A percentile compares a stretch with the other conserved stretches of the same genome.
Conservation (phyloP, 805 yeast species). For the Diddensiella caesifluorescens region DNA sequence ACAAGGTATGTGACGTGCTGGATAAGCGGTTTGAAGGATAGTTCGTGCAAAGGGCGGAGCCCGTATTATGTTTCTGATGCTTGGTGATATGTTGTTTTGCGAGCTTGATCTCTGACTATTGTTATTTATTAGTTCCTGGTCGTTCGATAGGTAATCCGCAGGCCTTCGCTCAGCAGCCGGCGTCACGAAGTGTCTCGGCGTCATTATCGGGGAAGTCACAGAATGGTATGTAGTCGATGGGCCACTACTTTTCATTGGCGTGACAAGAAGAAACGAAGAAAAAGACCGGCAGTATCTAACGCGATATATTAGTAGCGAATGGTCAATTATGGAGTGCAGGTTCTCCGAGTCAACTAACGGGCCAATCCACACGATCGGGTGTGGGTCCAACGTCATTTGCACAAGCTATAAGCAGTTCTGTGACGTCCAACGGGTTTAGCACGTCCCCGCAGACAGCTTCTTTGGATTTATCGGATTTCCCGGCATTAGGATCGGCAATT, state of each 20-base stretch:
- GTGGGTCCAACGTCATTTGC: slow-evolving; percentile 10
- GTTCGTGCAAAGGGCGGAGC: too few species aligned
- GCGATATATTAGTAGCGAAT: neutral
- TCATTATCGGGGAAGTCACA: neutral
- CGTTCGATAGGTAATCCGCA: slow-evolving; percentile 1
- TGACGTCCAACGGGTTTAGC: neutral
- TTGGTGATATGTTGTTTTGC: too few species aligned
- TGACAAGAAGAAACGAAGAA: slow-evolving; percentile 3
- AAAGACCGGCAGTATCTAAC: neutral
- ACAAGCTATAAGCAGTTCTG: slow-evolving; percentile 10
- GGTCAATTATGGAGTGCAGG: slow-evolving; percentile 7
- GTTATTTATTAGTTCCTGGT: slow-evolving; percentile 4
- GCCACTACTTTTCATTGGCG: too few species aligned
- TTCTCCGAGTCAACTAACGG: neutral
- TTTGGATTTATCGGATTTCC: slow-evolving; percentile 24
- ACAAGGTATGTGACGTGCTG: too few species aligned
- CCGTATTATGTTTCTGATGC: too few species aligned
- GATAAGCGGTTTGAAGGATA: too few species aligned
- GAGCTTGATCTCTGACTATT: too few species aligned
- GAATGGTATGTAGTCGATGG: too few species aligned
- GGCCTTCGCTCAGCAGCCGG: slow-evolving; percentile 3
- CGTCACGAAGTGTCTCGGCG: slow-evolving; percentile 3
- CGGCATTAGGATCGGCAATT: slow-evolving; percentile 23
- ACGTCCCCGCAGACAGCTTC: slow-evolving; percentile 13
- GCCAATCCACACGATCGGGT: neutral